phyloP scores from a whole-genome alignment of 176 grass and related monocot species.

The Leersia perrieri region DNA sequence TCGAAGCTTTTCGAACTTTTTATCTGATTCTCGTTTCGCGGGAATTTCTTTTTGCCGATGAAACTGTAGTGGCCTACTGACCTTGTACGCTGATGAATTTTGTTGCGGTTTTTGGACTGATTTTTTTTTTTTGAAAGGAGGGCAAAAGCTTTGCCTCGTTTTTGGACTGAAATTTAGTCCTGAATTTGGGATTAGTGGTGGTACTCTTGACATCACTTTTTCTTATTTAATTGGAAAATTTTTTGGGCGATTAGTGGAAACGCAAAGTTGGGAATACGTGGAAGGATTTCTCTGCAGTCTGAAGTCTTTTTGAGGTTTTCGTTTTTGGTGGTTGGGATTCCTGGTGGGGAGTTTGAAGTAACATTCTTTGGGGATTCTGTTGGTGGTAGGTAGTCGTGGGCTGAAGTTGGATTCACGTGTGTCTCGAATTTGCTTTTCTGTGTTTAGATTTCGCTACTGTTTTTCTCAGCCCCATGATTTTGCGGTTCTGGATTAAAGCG shows the following conservation, averaged over 20 bases:
- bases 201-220: neutral
- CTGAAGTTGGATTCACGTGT: constrained; percentile 43
- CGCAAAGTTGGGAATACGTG: neutral
- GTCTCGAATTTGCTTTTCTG: neutral
- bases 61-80: neutral
- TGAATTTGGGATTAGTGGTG: neutral
- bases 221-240: neutral
- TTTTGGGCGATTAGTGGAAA: neutral
- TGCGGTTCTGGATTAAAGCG: constrained; percentile 21
- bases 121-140: too few species aligned
- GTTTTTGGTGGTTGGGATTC: constrained; percentile 35
- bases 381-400: constrained; percentile 48
- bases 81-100: neutral
- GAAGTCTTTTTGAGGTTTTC: neutral
- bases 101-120: neutral
- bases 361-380: constrained; percentile 36
- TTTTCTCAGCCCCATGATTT: constrained; percentile 24
- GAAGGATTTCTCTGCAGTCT: neutral
- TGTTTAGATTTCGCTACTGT: neutral
- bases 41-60: neutral
- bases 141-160: too few species aligned
- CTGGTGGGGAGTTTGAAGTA: constrained; percentile 12
- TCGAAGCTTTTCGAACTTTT: neutral
- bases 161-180: neutral
- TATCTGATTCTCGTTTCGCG: neutral